Evolutionary conservation across 2,329 filamentous ascomycete genomes (phyloP).

Genomic region (Xylaria sp.): DNA sequence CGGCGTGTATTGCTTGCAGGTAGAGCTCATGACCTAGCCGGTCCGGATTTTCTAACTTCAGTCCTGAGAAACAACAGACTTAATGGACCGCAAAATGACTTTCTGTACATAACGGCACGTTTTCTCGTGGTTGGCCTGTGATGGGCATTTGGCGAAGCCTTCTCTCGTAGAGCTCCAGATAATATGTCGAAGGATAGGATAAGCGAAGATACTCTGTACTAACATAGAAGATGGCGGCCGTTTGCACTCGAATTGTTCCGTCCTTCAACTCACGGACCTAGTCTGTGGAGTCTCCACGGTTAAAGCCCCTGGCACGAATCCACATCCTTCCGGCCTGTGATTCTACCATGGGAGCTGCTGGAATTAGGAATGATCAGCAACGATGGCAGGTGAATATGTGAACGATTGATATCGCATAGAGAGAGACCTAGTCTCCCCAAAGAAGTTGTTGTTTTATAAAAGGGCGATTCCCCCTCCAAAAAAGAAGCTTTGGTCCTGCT

Average conservation of each 20-base stretch:
- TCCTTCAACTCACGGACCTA: constrained; percentile 9
- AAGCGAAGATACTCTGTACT: background rate
- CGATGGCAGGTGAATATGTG: constrained; percentile 21
- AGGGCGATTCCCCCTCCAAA: constrained; percentile 10
- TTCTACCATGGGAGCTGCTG: constrained; percentile 27
- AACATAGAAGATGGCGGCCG: background rate
- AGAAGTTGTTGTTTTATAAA: constrained; percentile 32
- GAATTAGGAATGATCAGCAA: constrained; percentile 33
- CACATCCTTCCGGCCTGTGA: constrained; percentile 28
- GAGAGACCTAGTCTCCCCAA: constrained; percentile 20
- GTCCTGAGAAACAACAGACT: background rate
- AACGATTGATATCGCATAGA: constrained; percentile 26
- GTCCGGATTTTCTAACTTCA: constrained; percentile 18
- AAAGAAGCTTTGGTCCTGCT: constrained; percentile 13
- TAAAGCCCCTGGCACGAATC: constrained; percentile 25
- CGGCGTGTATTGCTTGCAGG: constrained; percentile 28
- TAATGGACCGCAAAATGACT: constrained; percentile 6
- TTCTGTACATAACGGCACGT: constrained; percentile 5
- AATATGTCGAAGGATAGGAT: background rate
- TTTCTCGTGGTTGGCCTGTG: background rate
- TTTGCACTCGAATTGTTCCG: constrained; percentile 18
- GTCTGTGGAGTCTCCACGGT: constrained; percentile 20
- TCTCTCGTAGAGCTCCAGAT: too few relatives aligned
- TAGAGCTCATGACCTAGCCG: constrained; percentile 27
- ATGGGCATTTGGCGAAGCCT: constrained; percentile 8